These are phyloP conservation scores for Chaetomiaceae sp. DNA, from an alignment of 2,329 filamentous ascomycete species.

Conservation along the genomic window DNA sequence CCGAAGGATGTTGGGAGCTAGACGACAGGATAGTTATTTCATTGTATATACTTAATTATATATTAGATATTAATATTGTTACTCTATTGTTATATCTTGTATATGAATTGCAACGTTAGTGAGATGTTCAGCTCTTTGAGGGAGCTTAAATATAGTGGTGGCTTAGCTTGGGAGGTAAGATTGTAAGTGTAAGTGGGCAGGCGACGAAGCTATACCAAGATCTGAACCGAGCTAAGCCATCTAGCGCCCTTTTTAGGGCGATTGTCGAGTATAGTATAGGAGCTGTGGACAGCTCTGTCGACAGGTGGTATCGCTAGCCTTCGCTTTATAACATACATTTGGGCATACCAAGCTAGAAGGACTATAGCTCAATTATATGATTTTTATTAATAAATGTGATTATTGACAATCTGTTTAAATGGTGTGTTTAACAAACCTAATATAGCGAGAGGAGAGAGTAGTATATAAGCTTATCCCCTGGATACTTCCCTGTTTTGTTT, in stretches of 20 bases:
- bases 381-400: no score
- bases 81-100: conserved; percentile 1
- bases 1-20: conserved; percentile 2
- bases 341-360: not conserved
- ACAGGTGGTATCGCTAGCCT: no score
- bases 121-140: not conserved
- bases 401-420: no score
- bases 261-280: no score
- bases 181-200: no score
- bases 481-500: not conserved
- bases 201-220: no score
- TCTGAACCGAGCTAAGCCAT: no score
- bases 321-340: no score
- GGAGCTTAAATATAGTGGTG: not conserved
- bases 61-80: not conserved
- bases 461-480: not conserved
- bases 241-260: no score
- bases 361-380: no score
- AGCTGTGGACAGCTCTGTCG: no score
- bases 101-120: not conserved
- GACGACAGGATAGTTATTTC: conserved; percentile 5
- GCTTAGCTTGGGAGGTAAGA: not conserved
- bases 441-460: not conserved
- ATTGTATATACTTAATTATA: not conserved
- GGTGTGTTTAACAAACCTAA: conserved; percentile 1